These are phyloP conservation scores for Arxiozyma slooffiae DNA, from an alignment of 1,139 yeast species.

Conservation along the genomic window DNA sequence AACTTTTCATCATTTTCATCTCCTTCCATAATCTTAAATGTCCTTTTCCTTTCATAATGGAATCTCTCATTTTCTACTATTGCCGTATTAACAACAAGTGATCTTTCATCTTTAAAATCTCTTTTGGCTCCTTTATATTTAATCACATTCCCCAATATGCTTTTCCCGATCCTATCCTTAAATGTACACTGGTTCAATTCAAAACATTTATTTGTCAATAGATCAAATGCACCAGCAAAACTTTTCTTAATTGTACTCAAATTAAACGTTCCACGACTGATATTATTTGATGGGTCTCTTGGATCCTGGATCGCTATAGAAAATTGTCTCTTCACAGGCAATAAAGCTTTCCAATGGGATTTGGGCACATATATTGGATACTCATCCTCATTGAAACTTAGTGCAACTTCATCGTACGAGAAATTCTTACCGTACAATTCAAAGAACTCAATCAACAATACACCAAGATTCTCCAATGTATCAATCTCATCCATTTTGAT, in stretches of 20 bases:
- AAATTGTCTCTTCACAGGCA: slow-evolving; percentile 45
- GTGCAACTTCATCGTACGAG: slow-evolving; percentile 70
- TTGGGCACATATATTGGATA: slow-evolving; percentile 52
- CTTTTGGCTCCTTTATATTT: slow-evolving; percentile 66
- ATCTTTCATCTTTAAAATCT: slow-evolving; percentile 72
- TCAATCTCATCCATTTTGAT: slow-evolving; percentile 56
- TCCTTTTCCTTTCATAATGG: slow-evolving; percentile 19
- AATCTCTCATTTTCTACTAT: slow-evolving; percentile 30
- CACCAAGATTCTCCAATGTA: slow-evolving; percentile 72
- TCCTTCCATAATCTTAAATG: slow-evolving; percentile 19
- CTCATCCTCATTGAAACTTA: slow-evolving; percentile 44
- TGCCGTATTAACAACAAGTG: slow-evolving; percentile 54
- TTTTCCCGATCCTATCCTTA: slow-evolving; percentile 59
- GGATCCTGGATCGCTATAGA: slow-evolving; percentile 84
- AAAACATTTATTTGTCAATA: slow-evolving; percentile 65
- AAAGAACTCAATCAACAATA: slow-evolving; percentile 80
- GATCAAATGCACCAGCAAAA: slow-evolving; percentile 83
- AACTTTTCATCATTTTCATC: slow-evolving; percentile 6
- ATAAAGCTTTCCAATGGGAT: slow-evolving; percentile 42
- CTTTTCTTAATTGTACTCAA: slow-evolving; percentile 74
- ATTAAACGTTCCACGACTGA: slow-evolving; percentile 79
- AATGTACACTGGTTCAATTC: slow-evolving; percentile 47
- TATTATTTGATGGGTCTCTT: slow-evolving; percentile 69
- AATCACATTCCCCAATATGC: slow-evolving; percentile 73
- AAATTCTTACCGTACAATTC: slow-evolving; percentile 92